Base-by-base conservation (phyloP, 129 eudicot species). In the Smallanthus sonchifolius region DNA sequence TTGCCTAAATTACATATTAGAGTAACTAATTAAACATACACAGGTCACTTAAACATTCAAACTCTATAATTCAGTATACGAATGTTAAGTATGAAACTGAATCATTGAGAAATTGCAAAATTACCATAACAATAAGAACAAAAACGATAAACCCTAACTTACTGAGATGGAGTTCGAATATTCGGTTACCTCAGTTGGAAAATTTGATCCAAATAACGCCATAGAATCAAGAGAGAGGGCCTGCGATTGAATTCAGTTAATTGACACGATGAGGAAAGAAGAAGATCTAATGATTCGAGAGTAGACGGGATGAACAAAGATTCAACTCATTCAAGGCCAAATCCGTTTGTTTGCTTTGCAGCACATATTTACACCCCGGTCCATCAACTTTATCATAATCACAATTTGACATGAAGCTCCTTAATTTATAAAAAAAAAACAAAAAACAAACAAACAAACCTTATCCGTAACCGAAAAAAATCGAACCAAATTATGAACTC, bases 151-250 rank as follows among this genome's bases (percentile, higher is more conserved):
- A 67, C 83, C 83, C 83, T 67, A 80, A 64, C 35, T 5, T 37
- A 51, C 2, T 3, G 4, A 10, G 32, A 51, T 35, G 6, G 69
- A 55, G 76, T 44, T 77, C 3, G 6, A 72, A 9, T n/a, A 4
- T 8, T 5, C 8, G 49, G 40, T 32, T 84, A 89, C 96, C 86
- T 89, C 89, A 74, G 67, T 77, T 10, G 88, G 61, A 62, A 83
- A 61, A 78, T 64, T 80, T 4, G 92, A 84, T 84, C 92, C 96
- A 34, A 80, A 59, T 15, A 86, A 43, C 59, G 82, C 84, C 95
- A 89, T 88, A 17, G 43, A 75, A 62, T 15, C 71, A 47, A 42
- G 67, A 43, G 45, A 13, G 4, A 54, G 42, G 13, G 28, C 9
- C 70, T 43, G 63, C 24, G 52, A 77, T 69, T 67, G 40, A 56